A percentile compares a stretch with the other conserved stretches of the same genome.
Evolutionary conservation across 108 stramenopile genomes (phyloP).

Genomic region (Fragilariopsis cylindrus): DNA sequence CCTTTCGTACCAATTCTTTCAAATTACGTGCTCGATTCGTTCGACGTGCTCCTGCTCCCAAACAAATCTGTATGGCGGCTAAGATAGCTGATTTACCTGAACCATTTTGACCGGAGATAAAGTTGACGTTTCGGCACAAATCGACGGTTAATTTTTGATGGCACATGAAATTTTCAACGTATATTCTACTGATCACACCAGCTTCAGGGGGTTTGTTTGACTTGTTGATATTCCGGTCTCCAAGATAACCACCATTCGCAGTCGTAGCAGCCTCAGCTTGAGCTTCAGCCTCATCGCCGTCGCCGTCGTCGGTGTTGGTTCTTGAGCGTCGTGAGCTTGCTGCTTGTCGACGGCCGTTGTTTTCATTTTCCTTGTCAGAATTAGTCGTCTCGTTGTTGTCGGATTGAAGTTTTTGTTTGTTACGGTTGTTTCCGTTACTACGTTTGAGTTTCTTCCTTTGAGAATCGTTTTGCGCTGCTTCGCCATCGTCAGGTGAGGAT

Average conservation of each 20-base stretch:
- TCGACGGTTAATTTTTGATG: slow-evolving; percentile 61
- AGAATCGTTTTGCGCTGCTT: not conserved
- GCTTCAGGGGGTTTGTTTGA: slow-evolving; percentile 34
- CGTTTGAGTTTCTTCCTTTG: not conserved
- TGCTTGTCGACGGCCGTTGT: slow-evolving; percentile 10
- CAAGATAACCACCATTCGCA: not conserved
- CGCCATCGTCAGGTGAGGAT: not conserved
- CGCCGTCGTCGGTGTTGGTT: not conserved
- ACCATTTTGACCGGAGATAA: slow-evolving; percentile 95
- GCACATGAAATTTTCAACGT: slow-evolving; percentile 96
- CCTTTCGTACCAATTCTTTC: slow-evolving; percentile 87
- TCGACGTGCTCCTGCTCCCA: slow-evolving; percentile 88
- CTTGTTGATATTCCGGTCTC: slow-evolving; percentile 7
- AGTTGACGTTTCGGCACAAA: slow-evolving; percentile 89
- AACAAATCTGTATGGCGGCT: slow-evolving; percentile 95
- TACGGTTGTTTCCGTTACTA: not conserved
- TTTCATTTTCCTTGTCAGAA: slow-evolving; percentile 17
- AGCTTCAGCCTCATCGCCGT: not conserved
- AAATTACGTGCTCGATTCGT: slow-evolving; percentile 89
- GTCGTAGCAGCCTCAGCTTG: not conserved
- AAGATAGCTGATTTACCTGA: slow-evolving; percentile 93
- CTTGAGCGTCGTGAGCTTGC: slow-evolving; percentile 2
- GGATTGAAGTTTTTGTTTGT: slow-evolving; percentile 10
- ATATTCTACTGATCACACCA: slow-evolving; percentile 52
- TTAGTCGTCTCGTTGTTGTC: not conserved